Percentiles rank a stretch among this genome's conserved stretches.
These are phyloP conservation scores for Xylaria hypoxylon DNA, from an alignment of 2,329 filamentous ascomycete species.

Conservation along the genomic window DNA sequence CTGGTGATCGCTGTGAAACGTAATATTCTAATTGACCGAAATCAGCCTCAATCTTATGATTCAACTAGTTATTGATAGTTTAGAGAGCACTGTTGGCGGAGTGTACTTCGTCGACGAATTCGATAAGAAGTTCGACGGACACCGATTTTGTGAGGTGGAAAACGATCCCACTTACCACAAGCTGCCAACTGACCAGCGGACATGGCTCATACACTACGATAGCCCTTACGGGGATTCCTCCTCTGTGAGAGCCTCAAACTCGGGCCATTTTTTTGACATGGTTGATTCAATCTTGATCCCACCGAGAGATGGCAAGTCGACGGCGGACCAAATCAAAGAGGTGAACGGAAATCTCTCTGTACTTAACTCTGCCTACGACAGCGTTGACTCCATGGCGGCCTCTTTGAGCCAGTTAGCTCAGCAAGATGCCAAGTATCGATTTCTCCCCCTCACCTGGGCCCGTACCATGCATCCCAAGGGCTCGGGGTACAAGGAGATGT, in stretches of 20 bases:
- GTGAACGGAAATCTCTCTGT: neutral
- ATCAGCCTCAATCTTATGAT: slow-evolving; percentile 3
- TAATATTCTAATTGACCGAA: neutral
- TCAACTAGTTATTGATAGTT: neutral
- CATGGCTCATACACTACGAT: neutral
- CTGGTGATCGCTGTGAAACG: too few species aligned
- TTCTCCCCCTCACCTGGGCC: neutral
- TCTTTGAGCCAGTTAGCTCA: neutral
- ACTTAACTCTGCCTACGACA: slow-evolving; percentile 6
- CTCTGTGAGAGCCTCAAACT: neutral
- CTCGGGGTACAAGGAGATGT: slow-evolving; percentile 7
- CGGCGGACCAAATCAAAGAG: slow-evolving; percentile 9
- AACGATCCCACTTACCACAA: slow-evolving; percentile 1
- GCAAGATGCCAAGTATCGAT: neutral
- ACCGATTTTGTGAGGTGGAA: slow-evolving; percentile 15
- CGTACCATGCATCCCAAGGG: slow-evolving; percentile 13
- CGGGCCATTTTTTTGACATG: slow-evolving; percentile 7
- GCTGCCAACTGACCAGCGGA: slow-evolving; percentile 6
- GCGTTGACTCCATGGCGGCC: slow-evolving; percentile 1
- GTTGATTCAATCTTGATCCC: slow-evolving; percentile 21
- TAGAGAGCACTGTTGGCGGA: neutral
- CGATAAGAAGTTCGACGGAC: slow-evolving; percentile 2
- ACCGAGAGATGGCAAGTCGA: slow-evolving; percentile 14
- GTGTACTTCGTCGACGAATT: slow-evolving; percentile 10
- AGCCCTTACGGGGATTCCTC: slow-evolving; percentile 3